Percentiles rank a stretch among this genome's conserved stretches.
Evolutionary conservation across 495 filamentous ascomycete genomes (phyloP).

Genomic region (Aspergillus leporis): DNA sequence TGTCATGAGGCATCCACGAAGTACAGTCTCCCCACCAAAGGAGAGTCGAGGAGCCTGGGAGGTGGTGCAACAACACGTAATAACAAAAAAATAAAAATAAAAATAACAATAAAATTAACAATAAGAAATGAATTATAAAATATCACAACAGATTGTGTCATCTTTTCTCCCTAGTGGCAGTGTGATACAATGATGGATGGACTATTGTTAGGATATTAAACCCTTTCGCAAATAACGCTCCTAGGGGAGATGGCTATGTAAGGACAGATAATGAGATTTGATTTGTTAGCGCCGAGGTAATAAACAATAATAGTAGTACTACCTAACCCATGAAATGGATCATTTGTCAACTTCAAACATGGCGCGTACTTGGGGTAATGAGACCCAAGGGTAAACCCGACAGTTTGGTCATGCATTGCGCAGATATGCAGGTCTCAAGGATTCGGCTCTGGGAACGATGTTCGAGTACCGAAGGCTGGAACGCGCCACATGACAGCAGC

Average conservation of each 20-base stretch:
- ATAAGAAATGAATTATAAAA: neutral
- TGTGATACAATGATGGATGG: neutral
- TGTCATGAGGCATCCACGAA: neutral
- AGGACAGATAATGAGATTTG: neutral
- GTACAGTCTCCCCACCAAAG: neutral
- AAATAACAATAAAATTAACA: neutral
- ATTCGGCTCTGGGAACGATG: neutral
- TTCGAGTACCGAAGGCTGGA: neutral
- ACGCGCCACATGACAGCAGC: conserved; percentile 1
- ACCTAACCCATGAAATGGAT: neutral
- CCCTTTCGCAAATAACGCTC: neutral
- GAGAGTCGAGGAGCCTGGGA: neutral
- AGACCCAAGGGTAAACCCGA: conserved; percentile 21
- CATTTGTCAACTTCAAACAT: neutral
- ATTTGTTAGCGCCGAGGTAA: neutral
- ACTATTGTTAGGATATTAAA: neutral
- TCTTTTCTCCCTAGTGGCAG: neutral
- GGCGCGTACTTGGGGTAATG: neutral
- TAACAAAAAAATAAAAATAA: neutral
- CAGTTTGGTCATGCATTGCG: conserved; percentile 20
- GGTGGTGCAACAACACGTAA: neutral
- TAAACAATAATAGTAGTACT: neutral
- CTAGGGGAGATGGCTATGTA: neutral
- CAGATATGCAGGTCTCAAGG: neutral
- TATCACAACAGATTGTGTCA: neutral